Base-by-base conservation (phyloP, 108 stramenopile genomes). In the Pseudonitzschia multistriata region DNA sequence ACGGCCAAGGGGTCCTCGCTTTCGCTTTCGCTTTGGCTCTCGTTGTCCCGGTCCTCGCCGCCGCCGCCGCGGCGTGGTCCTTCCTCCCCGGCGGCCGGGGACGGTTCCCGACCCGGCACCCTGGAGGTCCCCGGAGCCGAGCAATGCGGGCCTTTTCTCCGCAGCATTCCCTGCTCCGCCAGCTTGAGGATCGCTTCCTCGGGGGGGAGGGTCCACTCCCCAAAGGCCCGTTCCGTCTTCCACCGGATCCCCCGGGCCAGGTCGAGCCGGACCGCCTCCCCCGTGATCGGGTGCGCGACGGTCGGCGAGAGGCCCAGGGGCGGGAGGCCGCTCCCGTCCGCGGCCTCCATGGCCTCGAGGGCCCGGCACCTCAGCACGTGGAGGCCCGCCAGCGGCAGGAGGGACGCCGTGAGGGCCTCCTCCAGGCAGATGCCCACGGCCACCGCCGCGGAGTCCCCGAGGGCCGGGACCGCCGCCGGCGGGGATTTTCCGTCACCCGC, bases 341-440 rank as follows among this genome's bases (percentile, higher is more conserved):
- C 40, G 3, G 34, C 33, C 35, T n/a, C 34, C 63, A 64, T 64
- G 40, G 63, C 30, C 67, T 81, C 74, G 27, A 81, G n/a, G 4
- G 64, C 56, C 3, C 78, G 84, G 61, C 84, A 87, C 4, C 86
- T 72, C 13, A 78, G 24, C 7, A 79, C 83, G 61, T 88, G 85
- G 25, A 68, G 74, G 21, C 74, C 75, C 5, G 90, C 90, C 50
- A 84, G 65, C 34, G 84, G 85, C 25, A 88, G 24, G 19, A 91
- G 52, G 17, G 82, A 73, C 19, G 74, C 73, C 0, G 90, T 91
- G 35, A 91, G 60, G 24, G 74, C 66, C 48, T 91, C 87, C 78
- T 91, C 90, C 21, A 88, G 37, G 5, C 76, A 52, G 66, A 87
- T 79, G n/a, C 87, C 85, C 45, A 85, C 57, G 7, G 85, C 75